Percentiles rank a stretch among this genome's conserved stretches.
Conservation (phyloP, 306 rosid species). For the Ochetophila trinervis region DNA sequence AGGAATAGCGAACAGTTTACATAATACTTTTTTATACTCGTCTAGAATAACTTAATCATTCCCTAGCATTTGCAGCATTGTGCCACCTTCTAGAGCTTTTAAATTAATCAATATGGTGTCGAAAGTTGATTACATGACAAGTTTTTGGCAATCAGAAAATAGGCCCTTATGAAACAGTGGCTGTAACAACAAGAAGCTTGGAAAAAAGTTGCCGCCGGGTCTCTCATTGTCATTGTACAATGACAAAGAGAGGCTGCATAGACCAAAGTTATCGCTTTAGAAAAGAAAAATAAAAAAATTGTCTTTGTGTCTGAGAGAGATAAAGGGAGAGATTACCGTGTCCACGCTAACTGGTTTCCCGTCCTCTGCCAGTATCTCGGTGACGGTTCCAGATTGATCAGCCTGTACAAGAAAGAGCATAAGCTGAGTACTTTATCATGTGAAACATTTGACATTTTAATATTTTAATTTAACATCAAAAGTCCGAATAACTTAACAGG, state of each 20-base stretch:
- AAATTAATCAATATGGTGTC: constrained; percentile 1
- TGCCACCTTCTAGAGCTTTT: constrained; percentile 1
- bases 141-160: constrained; percentile 15
- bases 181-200: constrained; percentile 18
- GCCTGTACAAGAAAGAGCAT: constrained; percentile 50
- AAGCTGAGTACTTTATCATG: constrained; percentile 1
- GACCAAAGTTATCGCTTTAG: constrained; percentile 19
- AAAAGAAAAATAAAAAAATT: constrained; percentile 3
- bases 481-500: not conserved
- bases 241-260: constrained; percentile 71
- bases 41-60: constrained; percentile 17
- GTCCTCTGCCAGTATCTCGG: constrained; percentile 62
- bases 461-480: not conserved
- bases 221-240: constrained; percentile 72
- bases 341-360: constrained; percentile 78
- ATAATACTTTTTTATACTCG: constrained; percentile 22
- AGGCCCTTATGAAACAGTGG: constrained; percentile 13
- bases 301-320: not conserved
- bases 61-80: constrained; percentile 11
- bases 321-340: constrained; percentile 42
- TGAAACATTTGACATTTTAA: not conserved
- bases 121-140: constrained; percentile 16
- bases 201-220: constrained; percentile 18
- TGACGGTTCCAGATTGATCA: constrained; percentile 78
- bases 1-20: not conserved